A percentile compares a stretch with the other conserved stretches of the same genome.
These are phyloP conservation scores for Plasmodium inui DNA, from an alignment of 169 alveolate genomes.

Conservation along the genomic window DNA sequence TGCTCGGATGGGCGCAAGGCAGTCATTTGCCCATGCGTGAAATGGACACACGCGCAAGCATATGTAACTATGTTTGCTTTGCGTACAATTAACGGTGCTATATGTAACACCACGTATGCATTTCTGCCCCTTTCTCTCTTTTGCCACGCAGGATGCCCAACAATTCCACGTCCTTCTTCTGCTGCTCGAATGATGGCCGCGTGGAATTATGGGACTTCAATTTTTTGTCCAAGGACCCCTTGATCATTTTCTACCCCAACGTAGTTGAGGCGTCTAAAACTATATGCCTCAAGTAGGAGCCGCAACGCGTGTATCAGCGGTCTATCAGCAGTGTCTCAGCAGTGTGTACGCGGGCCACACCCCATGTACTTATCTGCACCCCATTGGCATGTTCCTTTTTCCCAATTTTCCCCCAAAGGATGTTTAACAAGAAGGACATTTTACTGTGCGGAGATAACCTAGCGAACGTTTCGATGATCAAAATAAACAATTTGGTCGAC, in stretches of 20 bases:
- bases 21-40: background rate
- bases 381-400: background rate
- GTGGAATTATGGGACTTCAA: conserved; percentile 74
- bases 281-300: conserved; percentile 40
- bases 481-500: conserved; percentile 60
- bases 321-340: background rate
- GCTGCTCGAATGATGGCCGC: conserved; percentile 74
- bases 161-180: conserved; percentile 70
- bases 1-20: background rate
- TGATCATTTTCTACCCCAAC: conserved; percentile 65
- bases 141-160: conserved; percentile 46
- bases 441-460: conserved; percentile 65
- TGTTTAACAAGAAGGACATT: conserved; percentile 56
- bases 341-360: background rate
- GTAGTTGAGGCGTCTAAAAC: conserved; percentile 50
- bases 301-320: background rate
- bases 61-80: background rate
- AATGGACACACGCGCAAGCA: background rate
- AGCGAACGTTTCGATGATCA: conserved; percentile 63
- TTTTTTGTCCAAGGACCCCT: conserved; percentile 70
- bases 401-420: background rate
- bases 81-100: background rate
- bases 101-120: background rate
- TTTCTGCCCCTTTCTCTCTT: background rate
- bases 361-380: background rate